Base-by-base conservation (phyloP, 768 basidiomycete genomes). In the Mycena alexandri region DNA sequence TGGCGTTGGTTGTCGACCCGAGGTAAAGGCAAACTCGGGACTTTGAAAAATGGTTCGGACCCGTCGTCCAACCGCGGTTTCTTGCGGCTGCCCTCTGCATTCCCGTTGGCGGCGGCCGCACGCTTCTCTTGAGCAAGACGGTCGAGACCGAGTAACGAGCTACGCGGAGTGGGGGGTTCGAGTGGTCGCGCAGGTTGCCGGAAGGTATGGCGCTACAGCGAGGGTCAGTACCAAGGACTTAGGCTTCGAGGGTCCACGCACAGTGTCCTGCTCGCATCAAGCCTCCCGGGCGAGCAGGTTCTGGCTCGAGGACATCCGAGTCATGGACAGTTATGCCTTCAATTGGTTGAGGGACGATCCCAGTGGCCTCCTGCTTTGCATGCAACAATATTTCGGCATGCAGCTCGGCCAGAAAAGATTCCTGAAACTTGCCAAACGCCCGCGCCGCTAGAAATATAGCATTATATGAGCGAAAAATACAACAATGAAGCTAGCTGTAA, bases 121-220 rank as follows among this genome's bases (percentile, higher is more conserved):
- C 95, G 84, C 79, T 98, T 99, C 76, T 98, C 95, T 53, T 86
- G 88, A 0, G 98, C 98, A 3, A 99, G 84, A 25, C 86, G 86
- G 75, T 99, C 96, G 8, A 99, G 83, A 5, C 97, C 96, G 1
- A 98, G 87, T 5, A 94, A 73, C 7, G 96, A 98, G 0, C 87
- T 80, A 52, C 93, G 84, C 0, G 93, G 93, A 16, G 93, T 93
- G 13, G 90, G 89, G 3, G 93, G 92, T 72, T 92, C 90, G 9
- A 92, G 78, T 11, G 90, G 87, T 73, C 86, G 90, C 7, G 87
- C 87, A 2, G 94, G 94, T 74, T 89, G 83, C 57, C 89, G 86
- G 80, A 98, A 99, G 0, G 90, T 89, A 73, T 97, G 94, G 78
- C 83, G 85, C 94, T 95, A 53, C 6, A 64, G 24, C 16, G 8